Conservation (phyloP, 805 yeast species). For the Wickerhamiella galacta region DNA sequence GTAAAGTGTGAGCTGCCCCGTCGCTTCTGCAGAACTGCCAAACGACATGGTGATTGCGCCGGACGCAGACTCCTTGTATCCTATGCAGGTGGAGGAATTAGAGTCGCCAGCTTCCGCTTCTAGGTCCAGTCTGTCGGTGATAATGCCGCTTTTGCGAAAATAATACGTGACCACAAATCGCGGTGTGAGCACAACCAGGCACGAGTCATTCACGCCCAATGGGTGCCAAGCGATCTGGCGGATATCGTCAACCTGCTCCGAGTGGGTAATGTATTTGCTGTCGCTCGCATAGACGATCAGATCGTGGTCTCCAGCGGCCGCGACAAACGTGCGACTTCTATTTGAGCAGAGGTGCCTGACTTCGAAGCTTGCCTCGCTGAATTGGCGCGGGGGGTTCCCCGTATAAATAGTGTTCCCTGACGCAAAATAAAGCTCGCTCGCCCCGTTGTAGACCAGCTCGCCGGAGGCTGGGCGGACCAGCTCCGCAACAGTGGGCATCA, state of each 20-base stretch:
- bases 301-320: conserved; percentile 23
- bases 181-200: conserved; percentile 27
- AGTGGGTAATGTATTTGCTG: background rate
- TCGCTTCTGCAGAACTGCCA: conserved; percentile 25
- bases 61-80: conserved; percentile 4
- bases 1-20: conserved; percentile 37
- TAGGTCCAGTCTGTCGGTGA: conserved; percentile 6
- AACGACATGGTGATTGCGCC: conserved; percentile 28
- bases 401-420: too few species aligned
- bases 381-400: too few species aligned
- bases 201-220: conserved; percentile 28
- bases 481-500: too few species aligned
- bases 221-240: conserved; percentile 30
- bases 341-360: conserved; percentile 23
- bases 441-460: too few species aligned
- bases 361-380: background rate
- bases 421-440: too few species aligned
- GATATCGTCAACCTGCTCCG: background rate
- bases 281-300: conserved; percentile 18
- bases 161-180: conserved; percentile 13
- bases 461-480: too few species aligned
- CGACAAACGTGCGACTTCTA: conserved; percentile 27
- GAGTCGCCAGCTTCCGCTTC: background rate
- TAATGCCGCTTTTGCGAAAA: conserved; percentile 18
- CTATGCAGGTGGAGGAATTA: background rate